Conservation (phyloP, 306 rosid genomes). For the Rosa rugosa region DNA sequence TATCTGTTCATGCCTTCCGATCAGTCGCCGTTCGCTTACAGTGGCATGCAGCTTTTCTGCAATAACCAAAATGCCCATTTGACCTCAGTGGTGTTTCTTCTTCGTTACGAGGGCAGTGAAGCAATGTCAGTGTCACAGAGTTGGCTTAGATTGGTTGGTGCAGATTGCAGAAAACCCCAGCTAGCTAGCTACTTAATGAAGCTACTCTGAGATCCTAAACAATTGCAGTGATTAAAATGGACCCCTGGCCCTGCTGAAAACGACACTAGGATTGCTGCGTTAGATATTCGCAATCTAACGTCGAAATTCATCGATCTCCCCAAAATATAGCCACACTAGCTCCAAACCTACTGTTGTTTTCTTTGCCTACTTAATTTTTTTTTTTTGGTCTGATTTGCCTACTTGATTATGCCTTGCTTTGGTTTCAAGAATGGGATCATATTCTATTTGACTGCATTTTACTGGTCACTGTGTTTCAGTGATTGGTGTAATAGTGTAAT, state of each 20-base stretch:
- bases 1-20: neutral
- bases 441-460: neutral
- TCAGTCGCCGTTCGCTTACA: neutral
- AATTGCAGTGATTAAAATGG: slow-evolving; percentile 1
- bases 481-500: neutral
- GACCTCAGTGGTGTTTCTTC: neutral
- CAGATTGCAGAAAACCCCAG: neutral
- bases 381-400: too few species aligned
- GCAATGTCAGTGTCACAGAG: neutral
- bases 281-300: slow-evolving; percentile 19
- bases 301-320: neutral
- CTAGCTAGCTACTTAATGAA: neutral
- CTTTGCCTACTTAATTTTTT: neutral
- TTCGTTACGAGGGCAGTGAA: neutral
- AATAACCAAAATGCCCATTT: neutral
- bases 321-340: neutral
- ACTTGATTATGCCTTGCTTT: slow-evolving; percentile 8
- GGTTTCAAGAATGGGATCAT: neutral
- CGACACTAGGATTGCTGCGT: neutral
- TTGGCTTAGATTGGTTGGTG: neutral
- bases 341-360: slow-evolving; percentile 3
- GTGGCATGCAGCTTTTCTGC: neutral
- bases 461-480: neutral
- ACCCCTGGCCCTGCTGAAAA: slow-evolving; percentile 12
- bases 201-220: neutral